Evolutionary conservation across 2,329 filamentous ascomycete species (phyloP).

Genomic region (Mycogone perniciosa): DNA sequence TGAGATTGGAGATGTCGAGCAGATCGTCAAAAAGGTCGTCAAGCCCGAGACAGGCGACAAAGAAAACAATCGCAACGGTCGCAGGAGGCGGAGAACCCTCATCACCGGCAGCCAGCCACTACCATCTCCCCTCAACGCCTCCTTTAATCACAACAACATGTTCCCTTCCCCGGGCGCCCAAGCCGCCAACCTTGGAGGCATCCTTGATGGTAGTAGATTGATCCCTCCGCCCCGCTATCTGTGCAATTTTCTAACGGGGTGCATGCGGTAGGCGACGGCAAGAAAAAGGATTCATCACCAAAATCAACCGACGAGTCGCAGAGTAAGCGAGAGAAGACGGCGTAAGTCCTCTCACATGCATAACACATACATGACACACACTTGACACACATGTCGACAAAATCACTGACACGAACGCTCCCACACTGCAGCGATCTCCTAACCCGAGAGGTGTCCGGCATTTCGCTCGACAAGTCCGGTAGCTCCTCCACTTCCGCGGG

Average conservation of each 20-base stretch:
- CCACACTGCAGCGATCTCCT: constrained; percentile 63
- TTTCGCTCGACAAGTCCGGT: constrained; percentile 74
- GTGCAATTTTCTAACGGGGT: constrained; percentile 12
- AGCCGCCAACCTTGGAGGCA: constrained; percentile 68
- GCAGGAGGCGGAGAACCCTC: constrained; percentile 80
- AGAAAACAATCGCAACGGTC: constrained; percentile 86
- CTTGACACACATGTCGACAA: neutral
- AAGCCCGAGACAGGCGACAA: constrained; percentile 71
- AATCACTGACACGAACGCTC: neutral
- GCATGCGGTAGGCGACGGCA: constrained; percentile 25
- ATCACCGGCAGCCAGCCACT: constrained; percentile 96
- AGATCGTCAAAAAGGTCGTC: constrained; percentile 94
- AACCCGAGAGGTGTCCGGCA: constrained; percentile 88
- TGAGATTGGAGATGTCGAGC: constrained; percentile 97
- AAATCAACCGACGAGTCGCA: constrained; percentile 59
- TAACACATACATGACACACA: neutral
- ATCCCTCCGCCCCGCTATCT: neutral
- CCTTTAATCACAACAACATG: constrained; percentile 74
- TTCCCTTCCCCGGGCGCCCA: constrained; percentile 58
- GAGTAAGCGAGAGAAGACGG: constrained; percentile 84
- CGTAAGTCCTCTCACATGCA: constrained; percentile 54
- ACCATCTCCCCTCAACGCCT: constrained; percentile 88
- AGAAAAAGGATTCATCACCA: constrained; percentile 39
- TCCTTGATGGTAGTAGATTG: constrained; percentile 64
- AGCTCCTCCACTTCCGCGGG: constrained; percentile 45